These are phyloP conservation scores for Pichia paraexigua DNA, from an alignment of 805 yeast species.

Conservation along the genomic window DNA sequence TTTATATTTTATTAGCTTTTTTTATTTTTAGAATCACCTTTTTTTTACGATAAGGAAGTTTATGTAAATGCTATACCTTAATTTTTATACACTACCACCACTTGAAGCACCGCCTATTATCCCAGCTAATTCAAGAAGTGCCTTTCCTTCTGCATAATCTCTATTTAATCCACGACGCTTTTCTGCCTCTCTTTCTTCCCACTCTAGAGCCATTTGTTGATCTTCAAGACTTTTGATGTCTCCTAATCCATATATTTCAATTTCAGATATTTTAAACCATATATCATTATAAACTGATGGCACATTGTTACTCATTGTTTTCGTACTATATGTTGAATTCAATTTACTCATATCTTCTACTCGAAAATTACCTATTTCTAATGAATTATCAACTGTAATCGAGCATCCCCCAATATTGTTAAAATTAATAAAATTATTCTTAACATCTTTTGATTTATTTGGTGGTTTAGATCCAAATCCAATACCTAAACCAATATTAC, in stretches of 20 bases:
- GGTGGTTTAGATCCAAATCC: constrained; percentile 78
- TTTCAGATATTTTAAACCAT: constrained; percentile 58
- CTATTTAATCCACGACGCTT: constrained; percentile 67
- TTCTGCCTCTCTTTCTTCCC: constrained; percentile 85
- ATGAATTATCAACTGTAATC: constrained; percentile 63
- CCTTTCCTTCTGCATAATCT: constrained; percentile 71
- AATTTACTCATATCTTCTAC: constrained; percentile 53
- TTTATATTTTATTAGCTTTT: no score
- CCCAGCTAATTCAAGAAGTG: constrained; percentile 79
- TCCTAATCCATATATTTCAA: constrained; percentile 93
- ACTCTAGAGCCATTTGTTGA: constrained; percentile 74
- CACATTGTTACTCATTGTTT: constrained; percentile 16
- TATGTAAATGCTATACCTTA: background rate
- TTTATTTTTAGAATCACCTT: no score
- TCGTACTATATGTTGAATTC: constrained; percentile 29
- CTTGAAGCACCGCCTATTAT: constrained; percentile 38
- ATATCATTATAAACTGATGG: constrained; percentile 47
- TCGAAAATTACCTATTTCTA: constrained; percentile 78
- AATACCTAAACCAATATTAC: constrained; percentile 67
- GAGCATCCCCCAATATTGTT: constrained; percentile 66
- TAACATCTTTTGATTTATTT: constrained; percentile 35
- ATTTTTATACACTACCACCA: constrained; percentile 40
- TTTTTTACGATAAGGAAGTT: no score
- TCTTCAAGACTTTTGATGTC: constrained; percentile 67
- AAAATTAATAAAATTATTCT: constrained; percentile 24